Evolutionary conservation across 1,139 yeast genomes (phyloP).

Genomic region (Suhomyces wounanorum): DNA sequence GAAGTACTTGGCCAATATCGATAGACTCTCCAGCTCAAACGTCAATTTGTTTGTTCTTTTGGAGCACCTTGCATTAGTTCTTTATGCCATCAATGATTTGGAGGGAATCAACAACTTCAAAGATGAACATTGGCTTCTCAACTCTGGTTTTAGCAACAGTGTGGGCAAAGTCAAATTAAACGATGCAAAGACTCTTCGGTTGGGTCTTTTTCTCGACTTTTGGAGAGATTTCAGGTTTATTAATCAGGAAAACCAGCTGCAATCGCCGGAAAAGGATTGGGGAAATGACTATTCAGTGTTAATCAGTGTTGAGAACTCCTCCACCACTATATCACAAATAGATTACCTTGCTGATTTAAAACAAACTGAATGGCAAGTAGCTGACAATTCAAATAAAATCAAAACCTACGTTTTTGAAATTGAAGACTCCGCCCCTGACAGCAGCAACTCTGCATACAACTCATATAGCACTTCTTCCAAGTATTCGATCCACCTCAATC

Average conservation of each 20-base stretch:
- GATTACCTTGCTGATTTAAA: slow-evolving; percentile 26
- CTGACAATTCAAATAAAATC: slow-evolving; percentile 4
- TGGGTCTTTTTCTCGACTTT: slow-evolving; percentile 39
- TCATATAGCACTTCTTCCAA: slow-evolving; percentile 7
- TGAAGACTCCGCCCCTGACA: slow-evolving; percentile 11
- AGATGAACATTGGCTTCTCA: slow-evolving; percentile 19
- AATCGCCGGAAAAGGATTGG: slow-evolving; percentile 2
- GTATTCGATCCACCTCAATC: slow-evolving; percentile 25
- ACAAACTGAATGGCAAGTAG: slow-evolving; percentile 24
- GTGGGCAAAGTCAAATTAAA: slow-evolving; percentile 36
- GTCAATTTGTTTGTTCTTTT: slow-evolving; percentile 36
- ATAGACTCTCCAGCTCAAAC: slow-evolving; percentile 32
- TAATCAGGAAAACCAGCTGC: slow-evolving; percentile 24
- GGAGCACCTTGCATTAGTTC: slow-evolving; percentile 34
- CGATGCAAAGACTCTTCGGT: slow-evolving; percentile 21
- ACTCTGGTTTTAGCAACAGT: slow-evolving; percentile 25
- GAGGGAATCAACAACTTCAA: slow-evolving; percentile 17
- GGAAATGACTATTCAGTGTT: slow-evolving; percentile 21
- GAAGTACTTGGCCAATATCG: slow-evolving; percentile 40
- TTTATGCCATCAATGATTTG: slow-evolving; percentile 26
- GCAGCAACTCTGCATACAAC: slow-evolving; percentile 4
- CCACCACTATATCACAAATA: slow-evolving; percentile 3
- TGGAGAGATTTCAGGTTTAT: slow-evolving; percentile 41
- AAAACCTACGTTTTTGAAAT: slow-evolving; percentile 17
- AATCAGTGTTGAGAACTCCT: slow-evolving; percentile 16